Conservation (phyloP, 1,284 basidiomycete genomes). For the Paramarasmius palmivorus region DNA sequence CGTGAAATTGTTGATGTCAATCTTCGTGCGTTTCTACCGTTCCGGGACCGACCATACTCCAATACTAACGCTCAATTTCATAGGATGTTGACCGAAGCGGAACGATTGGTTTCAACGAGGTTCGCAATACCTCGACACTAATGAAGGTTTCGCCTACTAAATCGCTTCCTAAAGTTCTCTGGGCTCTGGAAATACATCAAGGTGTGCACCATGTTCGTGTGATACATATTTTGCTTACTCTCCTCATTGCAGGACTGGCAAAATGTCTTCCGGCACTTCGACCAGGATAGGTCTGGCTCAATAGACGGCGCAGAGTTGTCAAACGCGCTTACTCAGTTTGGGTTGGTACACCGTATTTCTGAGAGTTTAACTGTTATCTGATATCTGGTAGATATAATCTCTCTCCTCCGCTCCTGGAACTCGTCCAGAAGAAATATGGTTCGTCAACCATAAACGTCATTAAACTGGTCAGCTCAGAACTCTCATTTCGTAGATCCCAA, state of each 20-base stretch:
- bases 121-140: constrained; percentile 21
- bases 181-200: constrained; percentile 83
- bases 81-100: constrained; percentile 43
- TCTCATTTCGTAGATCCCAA: constrained; percentile 46
- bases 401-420: constrained; percentile 60
- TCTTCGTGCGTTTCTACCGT: constrained; percentile 57
- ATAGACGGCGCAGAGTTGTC: constrained; percentile 69
- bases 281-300: constrained; percentile 71
- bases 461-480: not conserved
- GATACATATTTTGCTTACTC: not conserved
- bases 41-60: no score
- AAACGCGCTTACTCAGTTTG: constrained; percentile 69
- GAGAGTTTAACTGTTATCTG: not conserved
- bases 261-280: constrained; percentile 77
- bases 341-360: constrained; percentile 31
- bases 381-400: constrained; percentile 53
- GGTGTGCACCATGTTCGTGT: constrained; percentile 26
- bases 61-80: not conserved
- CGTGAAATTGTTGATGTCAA: constrained; percentile 78
- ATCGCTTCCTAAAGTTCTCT: constrained; percentile 47
- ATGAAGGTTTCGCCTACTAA: not conserved
- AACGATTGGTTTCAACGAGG: constrained; percentile 77
- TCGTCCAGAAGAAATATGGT: constrained; percentile 71
- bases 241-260: constrained; percentile 62
- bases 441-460: constrained; percentile 19